These are phyloP conservation scores for Jamesozyma gamospora DNA, from an alignment of 805 yeast species.

Conservation along the genomic window DNA sequence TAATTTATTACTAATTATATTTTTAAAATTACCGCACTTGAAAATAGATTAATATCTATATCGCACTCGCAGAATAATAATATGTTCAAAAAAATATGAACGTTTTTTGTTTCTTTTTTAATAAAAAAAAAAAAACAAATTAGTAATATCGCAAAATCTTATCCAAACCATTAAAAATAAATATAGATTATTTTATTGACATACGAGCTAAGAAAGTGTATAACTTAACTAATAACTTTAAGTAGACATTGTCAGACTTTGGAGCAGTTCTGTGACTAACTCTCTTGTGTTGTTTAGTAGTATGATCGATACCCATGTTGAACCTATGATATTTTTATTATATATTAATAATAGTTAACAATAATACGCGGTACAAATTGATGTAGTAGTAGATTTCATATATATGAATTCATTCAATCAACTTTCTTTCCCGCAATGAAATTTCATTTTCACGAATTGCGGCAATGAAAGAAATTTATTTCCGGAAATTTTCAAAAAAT, in stretches of 20 bases:
- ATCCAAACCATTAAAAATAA: too few species aligned
- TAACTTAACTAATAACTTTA: slow-evolving; percentile 93
- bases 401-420: too few species aligned
- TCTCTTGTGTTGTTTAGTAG: slow-evolving; percentile 91
- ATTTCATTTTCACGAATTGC: too few species aligned
- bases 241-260: slow-evolving; percentile 98
- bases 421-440: too few species aligned
- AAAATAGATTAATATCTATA: not conserved
- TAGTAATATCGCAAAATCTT: too few species aligned
- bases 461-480: too few species aligned
- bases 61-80: slow-evolving; percentile 33
- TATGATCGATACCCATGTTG: slow-evolving; percentile 95
- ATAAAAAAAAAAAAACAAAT: too few species aligned
- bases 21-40: slow-evolving; percentile 13
- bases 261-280: slow-evolving; percentile 98
- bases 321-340: slow-evolving; percentile 5
- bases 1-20: not conserved
- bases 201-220: slow-evolving; percentile 99
- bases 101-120: too few species aligned
- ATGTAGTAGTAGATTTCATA: too few species aligned
- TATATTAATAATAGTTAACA: too few species aligned
- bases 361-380: too few species aligned
- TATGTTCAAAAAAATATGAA: not conserved
- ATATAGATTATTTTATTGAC: slow-evolving; percentile 34
- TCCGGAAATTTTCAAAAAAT: too few species aligned